Evolutionary conservation across 2,329 filamentous ascomycete species (phyloP).

Genomic region (Drechslerella stenobrocha): DNA sequence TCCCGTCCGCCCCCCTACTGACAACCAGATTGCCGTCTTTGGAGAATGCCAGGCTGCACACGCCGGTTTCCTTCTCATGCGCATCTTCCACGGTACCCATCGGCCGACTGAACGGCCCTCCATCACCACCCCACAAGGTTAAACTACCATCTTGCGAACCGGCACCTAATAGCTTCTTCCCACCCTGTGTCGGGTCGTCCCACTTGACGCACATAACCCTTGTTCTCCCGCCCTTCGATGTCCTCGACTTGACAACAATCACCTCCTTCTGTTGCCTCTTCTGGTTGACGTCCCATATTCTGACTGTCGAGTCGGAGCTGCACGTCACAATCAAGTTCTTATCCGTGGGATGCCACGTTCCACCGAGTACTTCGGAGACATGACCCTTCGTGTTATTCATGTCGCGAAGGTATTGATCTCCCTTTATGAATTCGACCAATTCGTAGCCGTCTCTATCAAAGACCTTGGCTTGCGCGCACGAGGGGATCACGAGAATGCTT

Average conservation of each 20-base stretch:
- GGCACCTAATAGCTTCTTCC: constrained; percentile 74
- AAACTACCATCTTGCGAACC: constrained; percentile 86
- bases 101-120: constrained; percentile 74
- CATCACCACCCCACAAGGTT: constrained; percentile 88
- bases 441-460: constrained; percentile 85
- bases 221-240: constrained; percentile 84
- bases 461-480: constrained; percentile 86
- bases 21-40: constrained; percentile 86
- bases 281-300: constrained; percentile 96
- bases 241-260: constrained; percentile 91
- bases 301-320: constrained; percentile 89
- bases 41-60: constrained; percentile 86
- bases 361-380: constrained; percentile 84
- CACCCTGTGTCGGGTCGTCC: constrained; percentile 71
- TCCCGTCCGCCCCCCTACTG: constrained; percentile 77
- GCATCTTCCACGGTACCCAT: constrained; percentile 81
- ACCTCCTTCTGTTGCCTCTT: constrained; percentile 88
- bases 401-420: constrained; percentile 96
- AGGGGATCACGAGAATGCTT: constrained; percentile 76
- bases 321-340: constrained; percentile 84
- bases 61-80: constrained; percentile 83
- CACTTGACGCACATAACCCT: constrained; percentile 92
- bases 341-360: constrained; percentile 87
- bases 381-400: constrained; percentile 98
- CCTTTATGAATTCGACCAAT: constrained; percentile 87